Conservation (phyloP, 192 early-diverging fungal species). For the Coemansia javaensis region DNA sequence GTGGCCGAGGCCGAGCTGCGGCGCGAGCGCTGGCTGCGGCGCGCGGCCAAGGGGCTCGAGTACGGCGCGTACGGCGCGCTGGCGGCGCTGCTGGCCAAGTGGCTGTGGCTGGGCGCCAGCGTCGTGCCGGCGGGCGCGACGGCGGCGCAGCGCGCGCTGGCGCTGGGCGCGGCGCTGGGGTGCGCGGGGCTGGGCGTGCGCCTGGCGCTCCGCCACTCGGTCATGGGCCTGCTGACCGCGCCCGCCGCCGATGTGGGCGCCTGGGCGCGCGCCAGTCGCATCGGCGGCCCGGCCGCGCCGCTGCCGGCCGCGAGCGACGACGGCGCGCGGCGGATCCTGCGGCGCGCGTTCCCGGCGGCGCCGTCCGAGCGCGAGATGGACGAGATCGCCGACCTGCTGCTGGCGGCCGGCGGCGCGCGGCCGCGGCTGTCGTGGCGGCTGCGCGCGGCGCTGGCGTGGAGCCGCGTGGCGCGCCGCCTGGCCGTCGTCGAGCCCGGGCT, state of each 20-base stretch:
- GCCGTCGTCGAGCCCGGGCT: slow-evolving; percentile 28
- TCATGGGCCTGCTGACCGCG: slow-evolving; percentile 23
- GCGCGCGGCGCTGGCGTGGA: slow-evolving; percentile 31
- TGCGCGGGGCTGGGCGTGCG: slow-evolving; percentile 3
- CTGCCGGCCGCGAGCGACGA: slow-evolving; percentile 8
- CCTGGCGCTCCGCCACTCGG: slow-evolving; percentile 17
- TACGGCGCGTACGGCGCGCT: slow-evolving; percentile 15
- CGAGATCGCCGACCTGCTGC: slow-evolving; percentile 29
- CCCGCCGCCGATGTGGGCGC: no score
- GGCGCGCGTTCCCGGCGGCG: slow-evolving; percentile 37
- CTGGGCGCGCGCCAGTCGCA: neutral
- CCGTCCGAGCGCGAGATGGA: slow-evolving; percentile 27
- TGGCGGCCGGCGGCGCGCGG: neutral
- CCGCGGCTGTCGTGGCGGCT: slow-evolving; percentile 22
- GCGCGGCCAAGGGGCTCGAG: slow-evolving; percentile 13
- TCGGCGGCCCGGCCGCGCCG: neutral
- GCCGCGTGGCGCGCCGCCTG: slow-evolving; percentile 25
- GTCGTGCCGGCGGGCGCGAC: slow-evolving; percentile 1
- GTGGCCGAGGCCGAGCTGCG: slow-evolving; percentile 11
- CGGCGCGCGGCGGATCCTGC: slow-evolving; percentile 18
- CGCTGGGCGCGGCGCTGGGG: neutral
- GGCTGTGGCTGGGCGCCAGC: slow-evolving; percentile 14
- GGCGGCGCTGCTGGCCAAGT: slow-evolving; percentile 9
- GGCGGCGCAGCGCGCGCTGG: neutral
- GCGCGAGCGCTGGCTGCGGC: slow-evolving; percentile 11